A percentile compares a stretch with the other conserved stretches of the same genome.
Conservation (phyloP, 75 land plant genomes). For the Ceratopteris richardii region DNA sequence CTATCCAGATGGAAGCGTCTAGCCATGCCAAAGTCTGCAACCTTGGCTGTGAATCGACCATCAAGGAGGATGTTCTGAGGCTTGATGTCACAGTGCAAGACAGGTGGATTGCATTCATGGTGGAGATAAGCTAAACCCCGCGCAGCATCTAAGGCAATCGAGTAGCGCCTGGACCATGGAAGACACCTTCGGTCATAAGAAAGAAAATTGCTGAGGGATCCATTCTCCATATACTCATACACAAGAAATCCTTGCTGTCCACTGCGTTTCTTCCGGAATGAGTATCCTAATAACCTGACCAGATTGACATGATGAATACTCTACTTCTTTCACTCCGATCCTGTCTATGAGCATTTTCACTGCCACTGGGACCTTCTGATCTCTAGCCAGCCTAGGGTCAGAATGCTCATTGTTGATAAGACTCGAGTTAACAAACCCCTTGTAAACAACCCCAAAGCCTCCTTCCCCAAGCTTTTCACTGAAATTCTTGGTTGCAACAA, state of each 20-base stretch:
- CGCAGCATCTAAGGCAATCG: constrained; percentile 29
- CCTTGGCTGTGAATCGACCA: constrained; percentile 17
- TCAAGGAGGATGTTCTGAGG: constrained; percentile 32
- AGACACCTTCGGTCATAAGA: not conserved
- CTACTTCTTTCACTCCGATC: not conserved
- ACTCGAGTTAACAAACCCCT: constrained; percentile 11
- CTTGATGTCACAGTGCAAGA: constrained; percentile 33
- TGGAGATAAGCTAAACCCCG: constrained; percentile 34
- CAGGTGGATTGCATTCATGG: constrained; percentile 22
- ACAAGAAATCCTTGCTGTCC: not conserved
- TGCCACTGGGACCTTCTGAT: not conserved
- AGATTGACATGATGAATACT: constrained; percentile 27
- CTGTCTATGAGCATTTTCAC: not conserved
- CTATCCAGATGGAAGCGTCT: constrained; percentile 6
- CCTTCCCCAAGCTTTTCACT: constrained; percentile 19
- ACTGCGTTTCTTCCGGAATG: constrained; percentile 4
- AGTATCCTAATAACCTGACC: constrained; percentile 28
- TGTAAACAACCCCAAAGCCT: constrained; percentile 23
- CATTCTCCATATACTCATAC: constrained; percentile 1
- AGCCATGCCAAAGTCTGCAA: constrained; percentile 31
- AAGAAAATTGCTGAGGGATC: not conserved
- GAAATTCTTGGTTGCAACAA: constrained; percentile 18
- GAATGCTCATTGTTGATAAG: not conserved
- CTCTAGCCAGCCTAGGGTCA: not conserved
- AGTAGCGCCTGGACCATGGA: constrained; percentile 14